These are phyloP conservation scores for Aspergillus ochraceoroseus DNA, from an alignment of 2,329 filamentous ascomycete genomes.

Conservation along the genomic window DNA sequence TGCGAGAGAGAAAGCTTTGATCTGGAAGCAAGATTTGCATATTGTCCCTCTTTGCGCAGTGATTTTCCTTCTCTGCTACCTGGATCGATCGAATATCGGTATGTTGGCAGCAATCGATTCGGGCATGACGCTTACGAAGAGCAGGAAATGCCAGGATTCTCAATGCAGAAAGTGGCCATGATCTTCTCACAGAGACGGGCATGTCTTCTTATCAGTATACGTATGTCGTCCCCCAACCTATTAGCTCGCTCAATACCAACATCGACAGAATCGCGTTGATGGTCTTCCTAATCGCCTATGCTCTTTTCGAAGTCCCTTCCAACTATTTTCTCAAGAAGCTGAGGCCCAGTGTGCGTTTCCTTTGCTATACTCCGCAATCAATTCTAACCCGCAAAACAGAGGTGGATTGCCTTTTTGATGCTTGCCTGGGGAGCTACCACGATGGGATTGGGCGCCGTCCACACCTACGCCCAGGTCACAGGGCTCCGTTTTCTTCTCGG, in stretches of 20 bases:
- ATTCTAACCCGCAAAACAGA: conserved; percentile 15
- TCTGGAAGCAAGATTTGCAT: conserved; percentile 58
- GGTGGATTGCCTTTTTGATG: conserved; percentile 51
- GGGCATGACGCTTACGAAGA: conserved; percentile 9
- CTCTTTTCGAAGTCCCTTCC: conserved; percentile 49
- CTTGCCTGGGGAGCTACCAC: conserved; percentile 48
- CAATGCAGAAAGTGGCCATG: conserved; percentile 56
- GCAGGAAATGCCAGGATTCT: conserved; percentile 59
- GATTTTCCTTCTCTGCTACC: conserved; percentile 64
- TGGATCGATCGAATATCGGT: conserved; percentile 65
- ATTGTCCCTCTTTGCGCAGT: conserved; percentile 60
- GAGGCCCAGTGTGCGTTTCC: conserved; percentile 38
- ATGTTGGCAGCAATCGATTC: background rate
- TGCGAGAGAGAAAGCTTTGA: conserved; percentile 34
- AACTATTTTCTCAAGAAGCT: conserved; percentile 50
- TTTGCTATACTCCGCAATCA: background rate
- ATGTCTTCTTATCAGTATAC: conserved; percentile 61
- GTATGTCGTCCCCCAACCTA: conserved; percentile 25
- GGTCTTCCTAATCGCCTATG: conserved; percentile 48
- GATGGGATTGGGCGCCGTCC: conserved; percentile 45
- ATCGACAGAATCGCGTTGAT: conserved; percentile 43
- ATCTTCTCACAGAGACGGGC: conserved; percentile 57
- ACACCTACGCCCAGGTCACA: conserved; percentile 43
- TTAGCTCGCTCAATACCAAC: conserved; percentile 4
- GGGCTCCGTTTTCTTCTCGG: conserved; percentile 49